These are phyloP conservation scores for Ophiocordyceps camponoti-floridani DNA, from an alignment of 2,329 filamentous ascomycete species.

Conservation along the genomic window DNA sequence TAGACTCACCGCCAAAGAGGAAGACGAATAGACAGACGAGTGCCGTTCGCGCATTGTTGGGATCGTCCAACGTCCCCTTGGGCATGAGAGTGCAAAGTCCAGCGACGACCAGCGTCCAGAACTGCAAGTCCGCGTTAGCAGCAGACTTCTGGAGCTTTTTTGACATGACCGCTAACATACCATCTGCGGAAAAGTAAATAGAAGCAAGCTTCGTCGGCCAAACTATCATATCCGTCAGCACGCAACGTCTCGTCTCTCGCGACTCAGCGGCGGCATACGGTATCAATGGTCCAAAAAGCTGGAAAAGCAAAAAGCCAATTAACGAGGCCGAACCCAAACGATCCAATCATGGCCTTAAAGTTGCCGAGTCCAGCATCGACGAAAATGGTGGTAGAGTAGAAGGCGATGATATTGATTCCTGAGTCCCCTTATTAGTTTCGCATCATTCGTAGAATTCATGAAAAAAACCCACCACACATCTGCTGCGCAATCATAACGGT, in stretches of 20 bases:
- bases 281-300: conserved; percentile 49
- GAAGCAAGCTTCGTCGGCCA: conserved; percentile 40
- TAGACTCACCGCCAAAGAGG: conserved; percentile 36
- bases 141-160: not conserved
- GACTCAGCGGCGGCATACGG: conserved; percentile 9
- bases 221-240: conserved; percentile 14
- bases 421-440: not conserved
- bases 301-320: conserved; percentile 52
- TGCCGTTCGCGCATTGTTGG: conserved; percentile 22
- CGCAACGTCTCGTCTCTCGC: not conserved
- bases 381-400: conserved; percentile 51
- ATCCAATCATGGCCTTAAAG: conserved; percentile 31
- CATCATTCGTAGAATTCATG: too few relatives aligned
- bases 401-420: conserved; percentile 50
- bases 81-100: conserved; percentile 19
- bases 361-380: conserved; percentile 34
- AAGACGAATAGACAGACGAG: conserved; percentile 45
- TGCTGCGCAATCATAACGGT: conserved; percentile 67
- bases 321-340: conserved; percentile 31
- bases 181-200: conserved; percentile 53
- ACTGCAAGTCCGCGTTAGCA: conserved; percentile 2
- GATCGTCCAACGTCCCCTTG: conserved; percentile 11
- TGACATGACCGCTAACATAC: conserved; percentile 10
- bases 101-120: conserved; percentile 32
- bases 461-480: conserved; percentile 33